A percentile compares a stretch with the other conserved stretches of the same genome.
phyloP scores from a whole-genome alignment of 176 grass and related monocot genomes.

The Carex cristatella region DNA sequence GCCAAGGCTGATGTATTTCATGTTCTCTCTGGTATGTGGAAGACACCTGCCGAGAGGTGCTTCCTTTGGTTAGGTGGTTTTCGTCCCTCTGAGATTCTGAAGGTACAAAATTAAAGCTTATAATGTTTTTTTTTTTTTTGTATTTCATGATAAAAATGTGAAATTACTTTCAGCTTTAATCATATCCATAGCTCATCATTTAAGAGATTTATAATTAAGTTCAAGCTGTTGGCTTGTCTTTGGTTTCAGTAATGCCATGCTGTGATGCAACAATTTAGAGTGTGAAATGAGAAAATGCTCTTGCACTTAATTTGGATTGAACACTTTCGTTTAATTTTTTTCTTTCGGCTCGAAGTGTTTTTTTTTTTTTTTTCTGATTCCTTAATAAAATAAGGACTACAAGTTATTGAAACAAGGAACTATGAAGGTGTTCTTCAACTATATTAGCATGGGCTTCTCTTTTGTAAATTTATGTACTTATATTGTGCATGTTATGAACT shows the following conservation, averaged over 20 bases:
- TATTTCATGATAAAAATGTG: background rate
- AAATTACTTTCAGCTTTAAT: background rate
- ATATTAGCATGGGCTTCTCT: background rate
- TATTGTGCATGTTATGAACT: background rate
- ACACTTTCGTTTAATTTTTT: background rate
- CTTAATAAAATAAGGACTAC: background rate
- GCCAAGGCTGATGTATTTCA: slow-evolving; percentile 94
- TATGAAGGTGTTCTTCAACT: background rate
- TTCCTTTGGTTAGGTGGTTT: slow-evolving; percentile 98
- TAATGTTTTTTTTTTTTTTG: background rate
- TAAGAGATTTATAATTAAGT: background rate
- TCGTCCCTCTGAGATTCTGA: slow-evolving; percentile 84
- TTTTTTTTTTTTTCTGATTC: background rate
- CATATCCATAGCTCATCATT: background rate
- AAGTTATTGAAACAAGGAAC: background rate
- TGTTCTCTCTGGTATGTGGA: slow-evolving; percentile 99
- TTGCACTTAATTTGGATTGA: background rate
- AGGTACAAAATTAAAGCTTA: slow-evolving; percentile 43
- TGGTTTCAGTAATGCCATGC: background rate
- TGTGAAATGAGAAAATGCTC: background rate
- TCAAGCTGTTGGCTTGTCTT: background rate
- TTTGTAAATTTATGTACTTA: background rate
- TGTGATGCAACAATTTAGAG: background rate
- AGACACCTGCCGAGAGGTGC: slow-evolving; percentile 92
- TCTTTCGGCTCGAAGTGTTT: background rate